Percentiles rank a stretch among this genome's conserved stretches.
Conservation (phyloP, 257 asterid genomes). For the Solanum sitiens region DNA sequence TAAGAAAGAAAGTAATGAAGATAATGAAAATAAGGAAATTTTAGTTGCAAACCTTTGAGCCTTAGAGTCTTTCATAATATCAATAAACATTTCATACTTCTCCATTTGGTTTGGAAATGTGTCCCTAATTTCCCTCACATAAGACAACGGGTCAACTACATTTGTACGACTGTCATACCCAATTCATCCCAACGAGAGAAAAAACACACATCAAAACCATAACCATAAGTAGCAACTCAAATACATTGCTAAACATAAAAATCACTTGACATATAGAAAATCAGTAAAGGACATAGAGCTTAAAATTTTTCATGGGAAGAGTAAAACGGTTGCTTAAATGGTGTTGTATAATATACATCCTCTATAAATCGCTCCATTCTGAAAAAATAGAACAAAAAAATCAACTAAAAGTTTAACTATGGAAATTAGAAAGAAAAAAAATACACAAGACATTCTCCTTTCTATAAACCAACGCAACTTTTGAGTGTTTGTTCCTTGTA, state of each 20-base stretch:
- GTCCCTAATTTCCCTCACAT: background rate
- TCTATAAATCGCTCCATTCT: too few relatives aligned
- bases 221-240: background rate
- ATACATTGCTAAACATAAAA: background rate
- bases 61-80: slow-evolving; percentile 87
- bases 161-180: background rate
- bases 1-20: too few relatives aligned
- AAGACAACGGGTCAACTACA: background rate
- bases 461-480: background rate
- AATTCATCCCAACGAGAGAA: background rate
- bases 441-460: background rate
- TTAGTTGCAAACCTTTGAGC: slow-evolving; percentile 66
- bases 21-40: too few relatives aligned
- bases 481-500: background rate
- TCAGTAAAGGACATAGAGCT: too few relatives aligned
- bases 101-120: slow-evolving; percentile 33
- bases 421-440: too few relatives aligned
- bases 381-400: too few relatives aligned
- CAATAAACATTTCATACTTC: slow-evolving; percentile 81
- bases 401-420: too few relatives aligned
- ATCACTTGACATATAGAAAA: too few relatives aligned
- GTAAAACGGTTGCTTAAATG: too few relatives aligned
- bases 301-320: too few relatives aligned
- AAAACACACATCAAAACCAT: background rate
- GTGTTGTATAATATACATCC: too few relatives aligned